A percentile compares a stretch with the other conserved stretches of the same genome.
Conservation (phyloP, 371 early-diverging fungal genomes). For the Phascolomyces articulosus region DNA sequence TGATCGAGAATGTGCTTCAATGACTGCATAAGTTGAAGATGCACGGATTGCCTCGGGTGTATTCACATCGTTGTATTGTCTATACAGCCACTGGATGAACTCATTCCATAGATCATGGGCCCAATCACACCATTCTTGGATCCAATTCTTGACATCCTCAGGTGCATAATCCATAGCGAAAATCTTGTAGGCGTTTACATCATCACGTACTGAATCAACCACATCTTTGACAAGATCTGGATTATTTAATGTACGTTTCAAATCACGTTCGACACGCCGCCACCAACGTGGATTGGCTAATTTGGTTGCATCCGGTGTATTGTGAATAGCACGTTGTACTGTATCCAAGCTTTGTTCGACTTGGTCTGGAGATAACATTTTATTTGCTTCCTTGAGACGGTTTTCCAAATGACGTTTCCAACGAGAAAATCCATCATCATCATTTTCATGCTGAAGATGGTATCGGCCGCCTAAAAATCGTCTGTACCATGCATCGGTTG, state of each 20-base stretch:
- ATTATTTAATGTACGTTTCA: conserved; percentile 27
- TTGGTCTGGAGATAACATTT: conserved; percentile 33
- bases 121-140: conserved; percentile 1
- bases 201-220: conserved; percentile 28
- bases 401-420: conserved; percentile 25
- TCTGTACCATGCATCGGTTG: conserved; percentile 31
- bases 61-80: conserved; percentile 2
- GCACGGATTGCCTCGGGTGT: conserved; percentile 3
- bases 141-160: conserved; percentile 22
- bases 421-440: conserved; percentile 26
- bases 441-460: conserved; percentile 12
- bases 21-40: conserved; percentile 11
- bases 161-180: conserved; percentile 46
- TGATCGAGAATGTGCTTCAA: conserved; percentile 14
- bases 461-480: conserved; percentile 24
- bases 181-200: conserved; percentile 45
- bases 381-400: conserved; percentile 23
- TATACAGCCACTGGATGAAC: neutral
- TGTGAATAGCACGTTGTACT: conserved; percentile 23
- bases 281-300: conserved; percentile 38
- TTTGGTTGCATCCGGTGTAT: conserved; percentile 26
- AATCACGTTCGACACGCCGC: conserved; percentile 26
- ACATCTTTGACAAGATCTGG: conserved; percentile 26
- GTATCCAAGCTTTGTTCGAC: conserved; percentile 23
- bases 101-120: neutral